Evolutionary conservation across 164 flowering plant species (phyloP).

Genomic region (Nymphaea thermarum): DNA sequence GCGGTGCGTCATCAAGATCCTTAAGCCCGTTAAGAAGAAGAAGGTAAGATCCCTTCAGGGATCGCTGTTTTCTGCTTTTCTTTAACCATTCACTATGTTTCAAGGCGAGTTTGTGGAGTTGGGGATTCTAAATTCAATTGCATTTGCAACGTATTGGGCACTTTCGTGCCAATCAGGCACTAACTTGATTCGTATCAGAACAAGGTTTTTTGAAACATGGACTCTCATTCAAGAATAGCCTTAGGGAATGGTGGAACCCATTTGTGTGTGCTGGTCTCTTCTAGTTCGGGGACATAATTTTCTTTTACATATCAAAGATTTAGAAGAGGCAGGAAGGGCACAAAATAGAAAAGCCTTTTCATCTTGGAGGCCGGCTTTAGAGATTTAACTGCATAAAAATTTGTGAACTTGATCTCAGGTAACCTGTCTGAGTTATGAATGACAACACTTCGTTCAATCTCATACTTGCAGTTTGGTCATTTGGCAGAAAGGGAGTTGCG

Average conservation of each 20-base stretch:
- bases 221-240: neutral
- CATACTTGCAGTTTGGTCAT: too few species aligned
- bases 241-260: neutral
- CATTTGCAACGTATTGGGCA: too few species aligned
- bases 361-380: neutral
- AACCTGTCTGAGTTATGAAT: neutral
- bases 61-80: neutral
- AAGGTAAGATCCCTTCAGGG: conserved; percentile 23
- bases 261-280: neutral
- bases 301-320: neutral
- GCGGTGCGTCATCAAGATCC: conserved; percentile 58
- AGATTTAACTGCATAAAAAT: neutral
- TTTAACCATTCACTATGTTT: neutral
- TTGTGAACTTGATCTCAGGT: neutral
- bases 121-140: neutral
- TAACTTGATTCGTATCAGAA: too few species aligned
- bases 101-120: neutral
- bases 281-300: neutral
- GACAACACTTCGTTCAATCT: neutral
- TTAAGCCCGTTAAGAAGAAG: conserved; percentile 79
- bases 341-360: neutral
- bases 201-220: too few species aligned
- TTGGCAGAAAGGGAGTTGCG: too few species aligned
- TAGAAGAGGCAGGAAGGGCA: too few species aligned
- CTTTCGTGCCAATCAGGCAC: too few species aligned